Base-by-base conservation (phyloP, 148 eudicot species). In the Amaranthus palmeri region DNA sequence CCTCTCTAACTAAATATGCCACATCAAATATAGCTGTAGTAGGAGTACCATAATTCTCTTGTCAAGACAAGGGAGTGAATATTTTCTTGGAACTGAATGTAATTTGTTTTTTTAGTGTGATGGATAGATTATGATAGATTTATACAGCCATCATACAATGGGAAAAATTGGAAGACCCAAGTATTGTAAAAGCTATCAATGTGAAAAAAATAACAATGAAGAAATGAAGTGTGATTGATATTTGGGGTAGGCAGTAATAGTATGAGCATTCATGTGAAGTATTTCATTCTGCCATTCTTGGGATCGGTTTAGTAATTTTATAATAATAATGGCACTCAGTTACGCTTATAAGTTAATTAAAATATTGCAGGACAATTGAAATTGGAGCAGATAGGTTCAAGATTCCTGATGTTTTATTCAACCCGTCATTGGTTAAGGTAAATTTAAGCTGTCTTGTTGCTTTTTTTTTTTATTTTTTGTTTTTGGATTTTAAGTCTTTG, bases 381-480 rank as follows among this genome's bases (percentile, higher is more conserved):
- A 90, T 95, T 76, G 99, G 99, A 71, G 79, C 99, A 69, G 98
- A 93, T 76, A 93, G 95, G 79, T 93, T 93, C 85, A 95, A 95
- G 86, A 92, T 85, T 70, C 99, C 99, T 68, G 99, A 95, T 83
- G 84, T 95, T n/a, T 79, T 95, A 53, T 95, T 95, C 84, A 95
- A 92, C 76, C 99, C 99, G 52, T 85, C 96, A 71, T 83, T 95
- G 85, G 96, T 76, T 83, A 88, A 83, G 88, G 99, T 95, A 15
- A 64, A 85, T 79, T 64, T 41, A 42, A 18, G 45, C 40, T 46
- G 47, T 42, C 17, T 69, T n/a, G 55, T 18, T 70, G 47, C 53
- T 61, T 49, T 51, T 54, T 58, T 14, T 51, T n/a, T n/a, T n/a
- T n/a, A n/a, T n/a, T n/a, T n/a, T n/a, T n/a, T n/a, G n/a, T n/a